These are phyloP conservation scores for Hygrophoropsis aurantiaca DNA, from an alignment of 768 basidiomycete genomes.

Conservation along the genomic window DNA sequence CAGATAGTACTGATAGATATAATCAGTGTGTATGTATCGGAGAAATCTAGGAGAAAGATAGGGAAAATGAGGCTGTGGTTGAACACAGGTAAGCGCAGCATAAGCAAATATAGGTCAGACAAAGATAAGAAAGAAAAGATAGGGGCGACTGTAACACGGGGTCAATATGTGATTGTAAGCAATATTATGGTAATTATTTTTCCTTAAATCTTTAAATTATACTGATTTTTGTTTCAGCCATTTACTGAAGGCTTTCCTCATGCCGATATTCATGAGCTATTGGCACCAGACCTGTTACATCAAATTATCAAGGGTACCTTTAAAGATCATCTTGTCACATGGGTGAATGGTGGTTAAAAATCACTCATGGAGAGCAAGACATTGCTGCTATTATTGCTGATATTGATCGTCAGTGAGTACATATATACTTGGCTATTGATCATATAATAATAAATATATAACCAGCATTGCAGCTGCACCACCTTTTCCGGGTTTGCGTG, in stretches of 20 bases:
- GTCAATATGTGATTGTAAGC: constrained; percentile 29
- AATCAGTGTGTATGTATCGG: constrained; percentile 23
- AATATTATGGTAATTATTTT: constrained; percentile 31
- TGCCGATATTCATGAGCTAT: too few relatives aligned
- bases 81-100: too few relatives aligned
- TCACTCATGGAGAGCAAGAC: not conserved
- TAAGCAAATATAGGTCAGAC: too few relatives aligned
- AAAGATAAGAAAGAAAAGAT: too few relatives aligned
- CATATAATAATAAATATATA: constrained; percentile 14
- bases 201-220: too few relatives aligned
- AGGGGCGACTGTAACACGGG: too few relatives aligned
- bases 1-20: too few relatives aligned
- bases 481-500: constrained; percentile 25
- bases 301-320: too few relatives aligned
- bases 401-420: constrained; percentile 7
- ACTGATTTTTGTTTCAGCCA: constrained; percentile 1
- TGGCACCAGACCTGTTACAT: too few relatives aligned
- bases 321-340: too few relatives aligned
- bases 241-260: constrained; percentile 1
- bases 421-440: not conserved
- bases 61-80: too few relatives aligned
- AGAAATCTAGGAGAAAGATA: constrained; percentile 21
- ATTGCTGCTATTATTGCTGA: not conserved
- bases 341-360: too few relatives aligned
- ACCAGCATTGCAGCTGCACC: constrained; percentile 28